Conservation (phyloP, 1,284 basidiomycete genomes). For the Moesziomyces globuligerus region DNA sequence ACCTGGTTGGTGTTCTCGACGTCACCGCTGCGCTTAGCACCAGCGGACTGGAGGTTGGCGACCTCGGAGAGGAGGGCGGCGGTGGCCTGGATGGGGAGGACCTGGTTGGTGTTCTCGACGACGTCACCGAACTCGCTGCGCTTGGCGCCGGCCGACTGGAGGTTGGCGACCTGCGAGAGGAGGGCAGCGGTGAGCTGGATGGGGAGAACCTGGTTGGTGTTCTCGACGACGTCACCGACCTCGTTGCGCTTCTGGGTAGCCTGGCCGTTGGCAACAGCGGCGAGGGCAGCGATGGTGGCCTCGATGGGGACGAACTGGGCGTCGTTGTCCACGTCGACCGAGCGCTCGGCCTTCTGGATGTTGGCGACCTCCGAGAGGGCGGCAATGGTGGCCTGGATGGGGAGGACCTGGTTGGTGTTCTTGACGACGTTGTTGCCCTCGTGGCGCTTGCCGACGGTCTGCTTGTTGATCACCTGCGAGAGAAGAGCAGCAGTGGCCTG, state of each 20-base stretch:
- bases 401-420: constrained; percentile 34
- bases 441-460: constrained; percentile 1
- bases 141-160: constrained; percentile 25
- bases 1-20: constrained; percentile 36
- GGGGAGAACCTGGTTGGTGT: constrained; percentile 46
- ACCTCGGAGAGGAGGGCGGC: constrained; percentile 22
- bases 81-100: constrained; percentile 31
- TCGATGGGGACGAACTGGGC: constrained; percentile 19
- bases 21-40: neutral
- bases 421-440: constrained; percentile 10
- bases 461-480: constrained; percentile 4
- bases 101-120: constrained; percentile 27
- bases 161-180: constrained; percentile 42
- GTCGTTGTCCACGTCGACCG: constrained; percentile 8
- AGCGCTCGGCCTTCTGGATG: constrained; percentile 15
- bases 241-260: constrained; percentile 9
- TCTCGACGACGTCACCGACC: constrained; percentile 27
- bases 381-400: constrained; percentile 37
- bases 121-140: constrained; percentile 11
- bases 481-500: constrained; percentile 7
- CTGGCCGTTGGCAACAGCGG: constrained; percentile 16
- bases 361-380: constrained; percentile 30
- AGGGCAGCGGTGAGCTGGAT: constrained; percentile 37
- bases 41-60: constrained; percentile 24
- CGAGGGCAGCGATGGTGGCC: constrained; percentile 21